Percentiles rank a stretch among this genome's conserved stretches.
Evolutionary conservation across 2,329 filamentous ascomycete genomes (phyloP).

Genomic region (Uncinocarpus reesii): DNA sequence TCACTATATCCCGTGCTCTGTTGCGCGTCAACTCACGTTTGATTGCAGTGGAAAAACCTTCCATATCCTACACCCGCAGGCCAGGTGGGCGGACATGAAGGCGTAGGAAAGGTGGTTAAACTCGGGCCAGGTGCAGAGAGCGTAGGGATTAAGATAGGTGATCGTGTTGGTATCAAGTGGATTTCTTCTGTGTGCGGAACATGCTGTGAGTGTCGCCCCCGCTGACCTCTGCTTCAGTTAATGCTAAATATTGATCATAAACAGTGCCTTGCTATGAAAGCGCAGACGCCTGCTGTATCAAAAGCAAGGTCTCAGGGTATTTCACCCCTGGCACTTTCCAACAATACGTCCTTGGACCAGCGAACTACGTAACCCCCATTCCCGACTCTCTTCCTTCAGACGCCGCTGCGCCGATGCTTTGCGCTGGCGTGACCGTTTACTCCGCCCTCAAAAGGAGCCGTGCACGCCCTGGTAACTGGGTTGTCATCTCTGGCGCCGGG

Average conservation of each 20-base stretch:
- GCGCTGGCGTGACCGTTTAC: slow-evolving; percentile 59
- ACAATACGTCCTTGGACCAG: slow-evolving; percentile 54
- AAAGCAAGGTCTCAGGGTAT: slow-evolving; percentile 53
- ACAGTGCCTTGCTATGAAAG: slow-evolving; percentile 44
- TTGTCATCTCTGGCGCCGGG: slow-evolving; percentile 51
- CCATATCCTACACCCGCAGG: slow-evolving; percentile 49
- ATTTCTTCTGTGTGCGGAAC: slow-evolving; percentile 48
- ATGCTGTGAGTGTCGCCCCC: slow-evolving; percentile 34
- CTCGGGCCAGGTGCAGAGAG: slow-evolving; percentile 51
- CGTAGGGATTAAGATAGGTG: slow-evolving; percentile 51
- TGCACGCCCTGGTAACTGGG: slow-evolving; percentile 50
- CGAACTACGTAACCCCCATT: slow-evolving; percentile 60
- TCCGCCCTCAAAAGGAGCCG: slow-evolving; percentile 52
- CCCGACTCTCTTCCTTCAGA: slow-evolving; percentile 51
- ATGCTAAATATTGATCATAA: background rate
- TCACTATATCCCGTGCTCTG: background rate
- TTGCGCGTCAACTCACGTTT: background rate
- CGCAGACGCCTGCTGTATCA: slow-evolving; percentile 46
- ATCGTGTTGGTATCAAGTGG: slow-evolving; percentile 63
- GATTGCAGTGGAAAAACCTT: slow-evolving; percentile 44
- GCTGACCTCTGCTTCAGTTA: background rate
- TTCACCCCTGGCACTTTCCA: slow-evolving; percentile 64
- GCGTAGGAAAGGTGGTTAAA: slow-evolving; percentile 55
- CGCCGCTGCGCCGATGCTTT: slow-evolving; percentile 56
- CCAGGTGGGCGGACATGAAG: slow-evolving; percentile 61